Evolutionary conservation across 805 yeast species (phyloP).

Genomic region (Candida ovalis): DNA sequence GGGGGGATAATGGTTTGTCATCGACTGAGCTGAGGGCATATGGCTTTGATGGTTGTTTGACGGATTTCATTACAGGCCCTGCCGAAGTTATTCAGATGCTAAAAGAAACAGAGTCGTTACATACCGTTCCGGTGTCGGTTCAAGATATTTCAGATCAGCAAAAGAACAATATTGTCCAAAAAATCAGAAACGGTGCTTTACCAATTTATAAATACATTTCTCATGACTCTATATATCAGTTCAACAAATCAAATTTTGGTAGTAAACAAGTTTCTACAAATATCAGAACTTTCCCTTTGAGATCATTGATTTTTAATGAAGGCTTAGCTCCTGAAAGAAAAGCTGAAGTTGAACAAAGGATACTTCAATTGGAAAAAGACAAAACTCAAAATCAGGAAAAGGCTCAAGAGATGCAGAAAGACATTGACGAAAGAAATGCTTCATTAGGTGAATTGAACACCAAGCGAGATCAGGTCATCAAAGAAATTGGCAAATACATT

Average conservation of each 20-base stretch:
- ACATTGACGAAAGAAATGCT: not conserved
- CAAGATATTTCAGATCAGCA: conserved; percentile 41
- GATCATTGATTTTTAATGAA: conserved; percentile 30
- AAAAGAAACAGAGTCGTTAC: conserved; percentile 47
- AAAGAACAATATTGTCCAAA: conserved; percentile 31
- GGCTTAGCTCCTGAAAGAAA: conserved; percentile 31
- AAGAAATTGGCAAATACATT: not conserved
- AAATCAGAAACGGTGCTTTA: conserved; percentile 37
- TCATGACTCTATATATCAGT: conserved; percentile 48
- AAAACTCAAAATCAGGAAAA: conserved; percentile 9
- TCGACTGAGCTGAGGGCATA: conserved; percentile 29
- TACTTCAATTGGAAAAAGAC: conserved; percentile 8
- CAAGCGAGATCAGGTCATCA: not conserved
- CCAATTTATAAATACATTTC: conserved; percentile 56
- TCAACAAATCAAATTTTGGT: conserved; percentile 64
- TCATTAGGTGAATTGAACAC: not conserved
- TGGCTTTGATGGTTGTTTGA: conserved; percentile 80
- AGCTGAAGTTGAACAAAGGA: conserved; percentile 12
- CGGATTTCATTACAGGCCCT: conserved; percentile 75
- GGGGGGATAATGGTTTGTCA: conserved; percentile 9
- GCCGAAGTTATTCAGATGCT: conserved; percentile 66
- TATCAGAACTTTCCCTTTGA: conserved; percentile 30
- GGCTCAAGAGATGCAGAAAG: not conserved
- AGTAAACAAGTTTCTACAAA: conserved; percentile 45
- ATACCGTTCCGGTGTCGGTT: conserved; percentile 60